Evolutionary conservation across 2,329 filamentous ascomycete species (phyloP).

Genomic region (Huntiella abstrusa): DNA sequence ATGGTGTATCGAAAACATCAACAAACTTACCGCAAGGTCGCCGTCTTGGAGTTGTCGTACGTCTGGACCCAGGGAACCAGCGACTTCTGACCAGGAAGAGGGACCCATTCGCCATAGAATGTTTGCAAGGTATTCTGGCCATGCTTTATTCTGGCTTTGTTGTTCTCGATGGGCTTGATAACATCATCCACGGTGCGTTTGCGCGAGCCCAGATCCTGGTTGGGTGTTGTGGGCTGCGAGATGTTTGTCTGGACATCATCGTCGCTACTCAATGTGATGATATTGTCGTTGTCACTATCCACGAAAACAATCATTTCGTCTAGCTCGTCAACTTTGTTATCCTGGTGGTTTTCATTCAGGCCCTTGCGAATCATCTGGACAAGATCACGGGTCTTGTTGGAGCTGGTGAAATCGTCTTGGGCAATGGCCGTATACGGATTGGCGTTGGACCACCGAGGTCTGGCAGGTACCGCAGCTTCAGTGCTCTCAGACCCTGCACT

Average conservation of each 20-base stretch:
- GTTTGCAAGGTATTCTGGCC: constrained; percentile 28
- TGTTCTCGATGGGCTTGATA: constrained; percentile 40
- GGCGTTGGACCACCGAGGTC: constrained; percentile 84
- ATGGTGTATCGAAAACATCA: background rate
- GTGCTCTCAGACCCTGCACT: background rate
- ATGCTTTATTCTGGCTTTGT: constrained; percentile 19
- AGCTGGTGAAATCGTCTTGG: constrained; percentile 39
- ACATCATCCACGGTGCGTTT: constrained; percentile 60
- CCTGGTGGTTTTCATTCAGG: constrained; percentile 40
- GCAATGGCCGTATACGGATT: constrained; percentile 71
- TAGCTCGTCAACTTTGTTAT: constrained; percentile 34
- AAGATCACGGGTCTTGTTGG: constrained; percentile 64
- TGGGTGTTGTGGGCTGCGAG: constrained; percentile 11
- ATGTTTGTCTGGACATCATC: constrained; percentile 9
- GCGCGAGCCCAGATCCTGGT: constrained; percentile 34
- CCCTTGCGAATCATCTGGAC: constrained; percentile 86
- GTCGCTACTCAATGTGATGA: constrained; percentile 1
- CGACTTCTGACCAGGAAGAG: constrained; percentile 20
- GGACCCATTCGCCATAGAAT: constrained; percentile 33
- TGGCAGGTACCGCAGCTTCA: constrained; percentile 7
- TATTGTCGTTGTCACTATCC: constrained; percentile 37
- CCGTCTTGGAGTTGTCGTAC: background rate
- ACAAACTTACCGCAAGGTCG: background rate
- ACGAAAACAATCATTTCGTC: constrained; percentile 87
- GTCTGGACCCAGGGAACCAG: constrained; percentile 37